Evolutionary conservation across 2,329 filamentous ascomycete species (phyloP), one percentile per base, ranked within the genome.

Genomic region (Parascedosporium putredinis): DNA sequence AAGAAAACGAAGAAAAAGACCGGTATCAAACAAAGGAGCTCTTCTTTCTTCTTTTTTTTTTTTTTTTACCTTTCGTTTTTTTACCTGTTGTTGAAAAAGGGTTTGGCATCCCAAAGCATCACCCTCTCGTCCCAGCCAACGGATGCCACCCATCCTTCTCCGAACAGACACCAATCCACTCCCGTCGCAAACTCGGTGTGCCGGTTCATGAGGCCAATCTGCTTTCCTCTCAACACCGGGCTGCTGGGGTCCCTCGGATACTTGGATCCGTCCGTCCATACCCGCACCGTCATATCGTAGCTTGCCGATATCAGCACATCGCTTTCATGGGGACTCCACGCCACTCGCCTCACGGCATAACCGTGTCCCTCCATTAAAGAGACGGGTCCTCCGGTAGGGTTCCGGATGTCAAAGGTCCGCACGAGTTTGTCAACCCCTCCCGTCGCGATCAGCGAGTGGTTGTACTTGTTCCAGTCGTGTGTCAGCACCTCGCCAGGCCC

Each of bases 391-490:
- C 75, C 79, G 4, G 74, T 69, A 1, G 88, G 85, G 58, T 81
- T 84, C 40, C 93, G 77, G 43, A 96, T 83, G 64, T 98, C 93
- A 60, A 97, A 97, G 0, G 86, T 93, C 45, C 93, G 82, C 53
- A 98, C 83, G 16, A 84, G 70, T 49, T 86, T 79, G 65, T 98
- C 93, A 3, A 97, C 93, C 50, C 93, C 91, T 1, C 81, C 93
- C 0, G 88, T 88, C 0, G 93, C 93, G 50, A 98, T 72, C 23
- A 96, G 74, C 0, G 82, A 84, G 56, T 89, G 81, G 34, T 86
- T 79, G 68, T 98, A 98, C 67, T 98, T 98, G 71, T 98, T 98
- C 93, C 93, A 98, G 66, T 98, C 93, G 67, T 97, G 93, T 0
- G 90, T 95, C 27, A 98, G 76, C 33, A 88, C 81, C 71, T 98